A percentile compares a stretch with the other conserved stretches of the same genome.
phyloP scores from a whole-genome alignment of 1,284 basidiomycete genomes.

The Cutaneotrichosporon arboriforme region DNA sequence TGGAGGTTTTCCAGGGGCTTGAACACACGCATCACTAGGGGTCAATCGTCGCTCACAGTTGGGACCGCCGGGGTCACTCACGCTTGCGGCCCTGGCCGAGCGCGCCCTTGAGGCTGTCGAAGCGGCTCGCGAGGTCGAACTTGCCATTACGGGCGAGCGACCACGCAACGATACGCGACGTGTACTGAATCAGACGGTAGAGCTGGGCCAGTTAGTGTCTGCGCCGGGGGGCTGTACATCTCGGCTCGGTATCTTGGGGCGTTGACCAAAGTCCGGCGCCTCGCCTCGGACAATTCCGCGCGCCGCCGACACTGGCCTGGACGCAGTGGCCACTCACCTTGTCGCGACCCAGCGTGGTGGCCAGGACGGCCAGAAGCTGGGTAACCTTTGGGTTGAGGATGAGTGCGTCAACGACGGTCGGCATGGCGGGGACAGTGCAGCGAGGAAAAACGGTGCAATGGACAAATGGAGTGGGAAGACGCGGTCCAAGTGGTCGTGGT shows the following conservation, averaged over 20 bases:
- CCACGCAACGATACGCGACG: slow-evolving; percentile 86
- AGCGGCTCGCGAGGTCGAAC: slow-evolving; percentile 62
- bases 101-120: slow-evolving; percentile 72
- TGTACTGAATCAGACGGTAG: slow-evolving; percentile 88
- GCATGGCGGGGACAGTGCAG: slow-evolving; percentile 25
- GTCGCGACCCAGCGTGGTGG: slow-evolving; percentile 79
- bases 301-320: background rate
- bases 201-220: slow-evolving; percentile 51
- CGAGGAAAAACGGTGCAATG: background rate
- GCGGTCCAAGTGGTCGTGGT: too few species aligned
- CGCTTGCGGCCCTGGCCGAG: slow-evolving; percentile 72
- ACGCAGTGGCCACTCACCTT: slow-evolving; percentile 71
- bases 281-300: background rate
- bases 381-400: slow-evolving; percentile 71
- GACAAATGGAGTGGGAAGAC: background rate
- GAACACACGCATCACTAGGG: slow-evolving; percentile 81
- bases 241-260: too few species aligned
- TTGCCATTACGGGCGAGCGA: slow-evolving; percentile 61
- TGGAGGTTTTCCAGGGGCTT: slow-evolving; percentile 95
- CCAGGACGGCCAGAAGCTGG: slow-evolving; percentile 67
- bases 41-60: background rate
- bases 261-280: too few species aligned
- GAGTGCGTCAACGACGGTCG: slow-evolving; percentile 64
- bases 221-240: too few species aligned
- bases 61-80: slow-evolving; percentile 50